Evolutionary conservation across 1,284 basidiomycete species (phyloP), one percentile per base, ranked within the genome.

Genomic region (Butyriboletus appendiculatus): DNA sequence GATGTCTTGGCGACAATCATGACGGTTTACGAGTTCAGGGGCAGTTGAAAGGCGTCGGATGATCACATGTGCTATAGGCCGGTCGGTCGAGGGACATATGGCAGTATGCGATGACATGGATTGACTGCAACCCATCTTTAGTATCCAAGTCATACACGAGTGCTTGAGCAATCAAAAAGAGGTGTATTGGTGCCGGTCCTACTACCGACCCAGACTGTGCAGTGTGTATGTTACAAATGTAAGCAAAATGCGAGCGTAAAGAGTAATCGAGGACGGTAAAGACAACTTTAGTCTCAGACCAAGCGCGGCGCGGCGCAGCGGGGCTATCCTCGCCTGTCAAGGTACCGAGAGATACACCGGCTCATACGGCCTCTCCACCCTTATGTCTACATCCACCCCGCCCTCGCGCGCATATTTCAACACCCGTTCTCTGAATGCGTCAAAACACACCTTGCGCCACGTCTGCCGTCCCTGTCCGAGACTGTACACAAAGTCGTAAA

Each of bases 341-440:
- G 63, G 37, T 18, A 60, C 26, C 0, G 57, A 22, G 11, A 69
- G 28, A 53, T 66, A 69, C 33, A 35, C 56, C 1, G 64, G 66
- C 14, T 69, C 65, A 7, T 66, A 66, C 24, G 65, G 65, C 47
- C 65, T 45, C 38, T 69, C 63, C 7, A 67, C 59, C 28, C 43
- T 35, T 6, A 66, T 66, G 4, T 66, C 61, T 20, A 66, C 61
- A 5, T 67, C 54, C 39, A 69, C 55, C 15, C 60, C 55, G n/a
- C 55, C 56, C 30, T 65, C 61, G 14, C 46, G 65, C 3, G 64
- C 66, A 33, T 56, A 69, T 18, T 26, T 45, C 44, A 65, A 42
- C 32, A 69, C 58, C 12, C 61, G 62, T 18, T 56, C 54, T 38
- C 45, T 49, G 44, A 69, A 67, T 10, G 46, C 53, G 14, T 58